These are phyloP conservation scores for Ceratocystiopsis minuta DNA, from an alignment of 2,329 filamentous ascomycete species.

Conservation along the genomic window DNA sequence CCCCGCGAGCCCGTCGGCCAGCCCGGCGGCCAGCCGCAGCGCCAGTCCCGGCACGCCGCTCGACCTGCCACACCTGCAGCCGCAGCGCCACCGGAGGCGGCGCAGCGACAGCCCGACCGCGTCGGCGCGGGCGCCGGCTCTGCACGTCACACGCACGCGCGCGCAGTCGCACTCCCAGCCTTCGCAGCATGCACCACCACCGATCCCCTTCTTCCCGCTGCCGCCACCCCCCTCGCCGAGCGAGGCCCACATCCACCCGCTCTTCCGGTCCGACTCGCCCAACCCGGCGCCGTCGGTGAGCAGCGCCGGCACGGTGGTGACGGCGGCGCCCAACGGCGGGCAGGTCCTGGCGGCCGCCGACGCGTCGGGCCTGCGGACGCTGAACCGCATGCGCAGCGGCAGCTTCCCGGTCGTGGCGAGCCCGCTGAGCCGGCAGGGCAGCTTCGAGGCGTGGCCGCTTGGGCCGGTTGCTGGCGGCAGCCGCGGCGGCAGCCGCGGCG, in stretches of 20 bases:
- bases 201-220: background rate
- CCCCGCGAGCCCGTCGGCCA: constrained; percentile 46
- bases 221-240: constrained; percentile 13
- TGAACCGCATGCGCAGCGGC: constrained; percentile 36
- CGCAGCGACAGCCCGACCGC: constrained; percentile 32
- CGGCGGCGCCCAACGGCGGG: constrained; percentile 51
- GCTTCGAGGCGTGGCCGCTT: constrained; percentile 27
- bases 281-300: constrained; percentile 41
- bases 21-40: constrained; percentile 44
- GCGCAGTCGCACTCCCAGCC: constrained; percentile 13
- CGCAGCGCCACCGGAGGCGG: constrained; percentile 21
- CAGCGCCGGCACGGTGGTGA: constrained; percentile 47
- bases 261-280: constrained; percentile 58
- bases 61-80: constrained; percentile 33
- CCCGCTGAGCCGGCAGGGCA: constrained; percentile 31
- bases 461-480: too few relatives aligned
- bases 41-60: constrained; percentile 43
- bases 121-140: constrained; percentile 10
- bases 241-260: constrained; percentile 58
- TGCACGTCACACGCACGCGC: background rate
- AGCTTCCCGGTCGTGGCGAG: constrained; percentile 30
- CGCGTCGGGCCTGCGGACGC: constrained; percentile 29
- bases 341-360: constrained; percentile 35
- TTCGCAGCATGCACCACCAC: constrained; percentile 3
- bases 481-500: background rate